Conservation (phyloP, 1,284 basidiomycete species). For the Violaceomyces palustris region DNA sequence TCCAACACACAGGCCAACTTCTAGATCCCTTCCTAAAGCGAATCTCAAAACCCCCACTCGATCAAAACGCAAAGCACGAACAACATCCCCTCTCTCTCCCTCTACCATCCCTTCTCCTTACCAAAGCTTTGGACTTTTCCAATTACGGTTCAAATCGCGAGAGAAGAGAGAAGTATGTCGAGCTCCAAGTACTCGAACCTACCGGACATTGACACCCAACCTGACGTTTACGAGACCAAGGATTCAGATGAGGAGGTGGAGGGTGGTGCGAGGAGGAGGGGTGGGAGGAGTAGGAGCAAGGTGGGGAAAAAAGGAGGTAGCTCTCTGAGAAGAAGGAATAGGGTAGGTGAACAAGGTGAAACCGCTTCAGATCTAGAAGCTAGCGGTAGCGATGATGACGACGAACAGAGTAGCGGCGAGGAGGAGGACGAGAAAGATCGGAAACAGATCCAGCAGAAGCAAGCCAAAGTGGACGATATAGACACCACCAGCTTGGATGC, state of each 20-base stretch:
- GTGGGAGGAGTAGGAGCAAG: not conserved
- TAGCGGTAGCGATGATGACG: not conserved
- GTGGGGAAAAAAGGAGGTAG: slow-evolving; percentile 1
- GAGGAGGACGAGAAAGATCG: not conserved
- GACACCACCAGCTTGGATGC: slow-evolving; percentile 7
- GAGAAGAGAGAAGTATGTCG: not conserved
- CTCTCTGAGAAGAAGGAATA: not conserved
- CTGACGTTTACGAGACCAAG: slow-evolving; percentile 22
- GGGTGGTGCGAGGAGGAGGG: too few species aligned
- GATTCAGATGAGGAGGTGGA: too few species aligned
- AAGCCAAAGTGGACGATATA: slow-evolving; percentile 11
- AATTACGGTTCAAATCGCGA: slow-evolving; percentile 3
- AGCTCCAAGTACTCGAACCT: slow-evolving; percentile 19
- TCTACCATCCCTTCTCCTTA: not conserved
- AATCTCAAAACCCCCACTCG: too few species aligned
- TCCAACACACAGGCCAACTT: too few species aligned
- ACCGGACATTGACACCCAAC: slow-evolving; percentile 22
- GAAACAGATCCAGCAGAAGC: not conserved
- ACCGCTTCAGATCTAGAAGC: slow-evolving; percentile 4
- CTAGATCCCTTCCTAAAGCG: too few species aligned
- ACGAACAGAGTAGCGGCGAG: slow-evolving; percentile 1
- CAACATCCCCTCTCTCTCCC: too few species aligned
- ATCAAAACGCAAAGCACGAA: too few species aligned
- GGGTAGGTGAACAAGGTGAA: not conserved
- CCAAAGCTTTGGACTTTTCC: slow-evolving; percentile 2